Conservation (phyloP, 495 filamentous ascomycete species). For the Penicillium chermesinum region DNA sequence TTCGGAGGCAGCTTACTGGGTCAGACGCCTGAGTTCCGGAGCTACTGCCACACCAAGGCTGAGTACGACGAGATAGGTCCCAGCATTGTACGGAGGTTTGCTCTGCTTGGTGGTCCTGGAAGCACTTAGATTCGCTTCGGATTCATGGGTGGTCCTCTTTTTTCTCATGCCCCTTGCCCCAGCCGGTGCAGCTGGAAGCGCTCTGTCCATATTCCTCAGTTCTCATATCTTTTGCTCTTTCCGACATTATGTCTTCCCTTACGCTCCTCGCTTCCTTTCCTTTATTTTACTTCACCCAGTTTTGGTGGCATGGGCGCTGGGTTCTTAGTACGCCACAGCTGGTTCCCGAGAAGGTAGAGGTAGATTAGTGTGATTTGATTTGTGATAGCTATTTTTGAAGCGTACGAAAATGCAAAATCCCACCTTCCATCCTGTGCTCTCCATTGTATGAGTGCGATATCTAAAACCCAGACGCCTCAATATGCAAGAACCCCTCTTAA, state of each 20-base stretch:
- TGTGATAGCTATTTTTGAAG: constrained; percentile 8
- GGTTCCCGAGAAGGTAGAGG: constrained; percentile 19
- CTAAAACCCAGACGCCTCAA: background rate
- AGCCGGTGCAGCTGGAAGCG: constrained; percentile 23
- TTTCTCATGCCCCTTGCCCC: constrained; percentile 17
- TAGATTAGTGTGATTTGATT: background rate
- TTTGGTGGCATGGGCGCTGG: constrained; percentile 16
- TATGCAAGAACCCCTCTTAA: background rate
- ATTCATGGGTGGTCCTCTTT: constrained; percentile 1
- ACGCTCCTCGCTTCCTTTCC: constrained; percentile 7
- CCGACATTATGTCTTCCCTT: constrained; percentile 1
- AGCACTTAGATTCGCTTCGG: constrained; percentile 36
- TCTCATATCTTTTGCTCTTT: constrained; percentile 11
- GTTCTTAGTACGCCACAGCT: constrained; percentile 14
- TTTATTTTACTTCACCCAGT: constrained; percentile 11
- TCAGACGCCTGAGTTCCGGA: constrained; percentile 97
- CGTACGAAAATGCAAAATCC: constrained; percentile 6
- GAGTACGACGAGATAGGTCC: constrained; percentile 93
- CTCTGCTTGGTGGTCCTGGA: constrained; percentile 88
- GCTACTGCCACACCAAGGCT: constrained; percentile 98
- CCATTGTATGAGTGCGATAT: background rate
- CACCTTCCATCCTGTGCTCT: background rate
- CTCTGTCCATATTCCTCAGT: constrained; percentile 33
- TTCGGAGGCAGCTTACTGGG: constrained; percentile 94
- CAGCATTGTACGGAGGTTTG: constrained; percentile 92